Base-by-base conservation (phyloP, 2,329 filamentous ascomycete genomes). In the Nigrograna mackinnonii region DNA sequence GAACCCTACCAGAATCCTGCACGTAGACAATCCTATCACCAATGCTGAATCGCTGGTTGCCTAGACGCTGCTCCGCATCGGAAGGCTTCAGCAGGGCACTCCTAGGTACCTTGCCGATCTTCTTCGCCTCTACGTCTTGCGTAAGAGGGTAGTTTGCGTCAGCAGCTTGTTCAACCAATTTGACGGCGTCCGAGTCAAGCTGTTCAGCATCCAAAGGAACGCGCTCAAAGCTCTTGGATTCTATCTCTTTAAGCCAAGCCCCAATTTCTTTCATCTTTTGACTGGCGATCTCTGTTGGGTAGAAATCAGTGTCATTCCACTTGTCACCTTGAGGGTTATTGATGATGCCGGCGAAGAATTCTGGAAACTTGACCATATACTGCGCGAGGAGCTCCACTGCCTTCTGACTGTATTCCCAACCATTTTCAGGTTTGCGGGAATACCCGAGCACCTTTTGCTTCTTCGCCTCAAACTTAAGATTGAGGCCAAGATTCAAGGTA, bases 131-230 rank as follows among this genome's bases (percentile, higher is more conserved):
- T 22, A 62, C 43, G 4, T 66, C 63, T 37, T 66, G 63, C 7
- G 58, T 60, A 7, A 60, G 34, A 4, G 57, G 37, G 30, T 61
- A 49, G 32, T 67, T 67, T 19, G 55, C 57, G 55, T 96, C 89
- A 2, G 90, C 88, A 31, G 85, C 84, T 41, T 78, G 70, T 56
- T 96, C 91, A 43, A 99, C 86, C 39, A 82, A 72, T 74, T 85
- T 86, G 49, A 97, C 94, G 12, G 91, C 82, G 46, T 91, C 87
- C 0, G 91, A 96, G 67, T 99, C 94, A 4, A 99, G 84, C 67
- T 99, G 95, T 66, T 96, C 89, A 1, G 94, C 94, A 58, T 99
- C 94, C 12, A 99, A 80, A 17, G 94, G 92, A n/a, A 99, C 94
- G 52, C 86, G 86, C 69, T 97, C 92, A 55, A 99, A 95, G 54